A percentile compares a stretch with the other conserved stretches of the same genome.
These are phyloP conservation scores for Myxozyma monticola DNA, from an alignment of 805 yeast species.

Conservation along the genomic window DNA sequence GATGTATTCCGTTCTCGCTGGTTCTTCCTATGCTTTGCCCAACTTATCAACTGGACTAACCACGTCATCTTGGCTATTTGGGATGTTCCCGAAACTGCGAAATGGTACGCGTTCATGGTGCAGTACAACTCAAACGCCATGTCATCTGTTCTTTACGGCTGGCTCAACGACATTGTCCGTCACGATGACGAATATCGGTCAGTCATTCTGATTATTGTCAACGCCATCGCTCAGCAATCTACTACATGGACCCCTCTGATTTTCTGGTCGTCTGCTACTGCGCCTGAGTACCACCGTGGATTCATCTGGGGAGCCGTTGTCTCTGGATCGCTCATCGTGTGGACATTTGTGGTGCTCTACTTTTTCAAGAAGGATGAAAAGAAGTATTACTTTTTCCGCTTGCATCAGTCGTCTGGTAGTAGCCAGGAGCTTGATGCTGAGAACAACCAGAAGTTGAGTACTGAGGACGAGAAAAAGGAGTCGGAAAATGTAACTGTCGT, in stretches of 20 bases:
- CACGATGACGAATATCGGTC: slow-evolving; percentile 55
- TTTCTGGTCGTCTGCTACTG: too few species aligned
- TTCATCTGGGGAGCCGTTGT: slow-evolving; percentile 32
- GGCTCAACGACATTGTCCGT: slow-evolving; percentile 60
- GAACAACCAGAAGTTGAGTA: too few species aligned
- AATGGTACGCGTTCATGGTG: slow-evolving; percentile 61
- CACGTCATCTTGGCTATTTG: slow-evolving; percentile 56
- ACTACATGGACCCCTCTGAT: slow-evolving; percentile 55
- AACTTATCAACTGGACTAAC: slow-evolving; percentile 53
- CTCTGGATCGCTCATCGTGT: slow-evolving; percentile 27
- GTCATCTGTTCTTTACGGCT: slow-evolving; percentile 59
- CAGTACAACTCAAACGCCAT: slow-evolving; percentile 61
- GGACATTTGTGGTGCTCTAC: slow-evolving; percentile 45
- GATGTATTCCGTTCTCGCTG: slow-evolving; percentile 54
- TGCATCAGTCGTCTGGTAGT: too few species aligned
- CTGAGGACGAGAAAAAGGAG: too few species aligned
- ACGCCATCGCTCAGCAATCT: slow-evolving; percentile 53
- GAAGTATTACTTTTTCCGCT: slow-evolving; percentile 11
- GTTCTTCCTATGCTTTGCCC: slow-evolving; percentile 55
- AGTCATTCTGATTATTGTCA: slow-evolving; percentile 53
- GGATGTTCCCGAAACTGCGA: slow-evolving; percentile 54
- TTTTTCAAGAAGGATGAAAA: slow-evolving; percentile 55
- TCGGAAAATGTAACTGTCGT: too few species aligned
- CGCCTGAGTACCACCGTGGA: slow-evolving; percentile 36
- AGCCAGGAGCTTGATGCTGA: too few species aligned